phyloP scores from a whole-genome alignment of 1,284 basidiomycete species.

The Ustilago lituana region DNA sequence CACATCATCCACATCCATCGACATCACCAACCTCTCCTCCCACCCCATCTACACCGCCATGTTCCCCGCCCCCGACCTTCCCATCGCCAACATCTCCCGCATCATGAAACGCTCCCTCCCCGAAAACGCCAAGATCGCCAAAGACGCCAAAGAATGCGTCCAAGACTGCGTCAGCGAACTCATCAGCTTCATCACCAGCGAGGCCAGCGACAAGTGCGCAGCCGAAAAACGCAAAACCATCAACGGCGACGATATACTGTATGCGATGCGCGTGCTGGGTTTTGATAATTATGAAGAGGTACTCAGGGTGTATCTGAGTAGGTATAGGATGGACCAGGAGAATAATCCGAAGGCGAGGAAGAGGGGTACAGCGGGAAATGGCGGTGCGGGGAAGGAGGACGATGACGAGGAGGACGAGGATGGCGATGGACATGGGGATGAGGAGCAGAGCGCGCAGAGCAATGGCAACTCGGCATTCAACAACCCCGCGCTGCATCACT shows the following conservation, averaged over 20 bases:
- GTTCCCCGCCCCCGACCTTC: slow-evolving; percentile 52
- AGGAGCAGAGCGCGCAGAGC: neutral
- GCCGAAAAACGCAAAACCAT: slow-evolving; percentile 87
- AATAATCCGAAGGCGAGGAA: slow-evolving; percentile 22
- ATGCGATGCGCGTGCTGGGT: slow-evolving; percentile 85
- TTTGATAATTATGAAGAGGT: slow-evolving; percentile 95
- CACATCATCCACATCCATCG: slow-evolving; percentile 16
- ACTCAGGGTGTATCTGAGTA: slow-evolving; percentile 86
- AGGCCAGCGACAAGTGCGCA: slow-evolving; percentile 87
- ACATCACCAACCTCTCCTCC: slow-evolving; percentile 16
- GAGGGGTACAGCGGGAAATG: neutral
- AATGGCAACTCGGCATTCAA: slow-evolving; percentile 1
- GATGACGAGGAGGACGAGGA: neutral
- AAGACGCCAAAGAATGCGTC: slow-evolving; percentile 95
- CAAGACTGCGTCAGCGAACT: slow-evolving; percentile 97
- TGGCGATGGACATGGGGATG: neutral
- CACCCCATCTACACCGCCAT: slow-evolving; percentile 37
- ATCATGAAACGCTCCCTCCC: slow-evolving; percentile 94
- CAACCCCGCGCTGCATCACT: slow-evolving; percentile 4
- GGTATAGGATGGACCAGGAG: slow-evolving; percentile 67
- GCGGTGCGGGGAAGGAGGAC: neutral
- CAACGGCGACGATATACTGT: slow-evolving; percentile 84
- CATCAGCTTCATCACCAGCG: slow-evolving; percentile 91
- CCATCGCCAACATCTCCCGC: slow-evolving; percentile 89
- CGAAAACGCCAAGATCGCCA: slow-evolving; percentile 91